Evolutionary conservation across 345 rosid species (phyloP).

Genomic region (Syzygium grande): DNA sequence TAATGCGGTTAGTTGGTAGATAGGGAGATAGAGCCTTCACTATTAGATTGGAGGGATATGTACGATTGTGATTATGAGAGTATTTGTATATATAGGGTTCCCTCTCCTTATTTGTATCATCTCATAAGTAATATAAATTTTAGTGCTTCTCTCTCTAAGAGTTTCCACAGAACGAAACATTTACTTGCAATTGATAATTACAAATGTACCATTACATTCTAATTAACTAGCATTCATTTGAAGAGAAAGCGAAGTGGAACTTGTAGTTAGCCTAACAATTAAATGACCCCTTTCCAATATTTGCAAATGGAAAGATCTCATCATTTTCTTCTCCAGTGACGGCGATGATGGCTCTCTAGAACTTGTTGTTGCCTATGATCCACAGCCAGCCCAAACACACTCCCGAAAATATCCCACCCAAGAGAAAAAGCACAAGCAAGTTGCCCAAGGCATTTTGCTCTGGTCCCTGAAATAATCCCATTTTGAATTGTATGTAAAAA

Average conservation of each 20-base stretch:
- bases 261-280: not conserved
- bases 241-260: not conserved
- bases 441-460: conserved; percentile 93
- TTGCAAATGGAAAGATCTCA: not conserved
- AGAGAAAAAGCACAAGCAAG: conserved; percentile 50
- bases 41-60: too few species aligned
- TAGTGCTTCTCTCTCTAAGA: too few species aligned
- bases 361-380: conserved; percentile 47
- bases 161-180: not conserved
- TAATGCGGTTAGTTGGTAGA: too few species aligned
- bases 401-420: conserved; percentile 66
- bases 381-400: conserved; percentile 77
- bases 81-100: too few species aligned
- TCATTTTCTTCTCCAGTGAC: not conserved
- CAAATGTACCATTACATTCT: not conserved
- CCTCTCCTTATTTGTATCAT: too few species aligned
- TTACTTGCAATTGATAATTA: not conserved
- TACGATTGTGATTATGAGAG: too few species aligned
- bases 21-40: too few species aligned
- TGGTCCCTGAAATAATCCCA: conserved; percentile 47
- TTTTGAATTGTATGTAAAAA: not conserved
- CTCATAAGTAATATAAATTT: too few species aligned
- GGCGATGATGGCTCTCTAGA: not conserved
- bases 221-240: not conserved
- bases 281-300: not conserved